These are phyloP conservation scores for Pichia heedii DNA, from an alignment of 805 yeast genomes.

Conservation along the genomic window DNA sequence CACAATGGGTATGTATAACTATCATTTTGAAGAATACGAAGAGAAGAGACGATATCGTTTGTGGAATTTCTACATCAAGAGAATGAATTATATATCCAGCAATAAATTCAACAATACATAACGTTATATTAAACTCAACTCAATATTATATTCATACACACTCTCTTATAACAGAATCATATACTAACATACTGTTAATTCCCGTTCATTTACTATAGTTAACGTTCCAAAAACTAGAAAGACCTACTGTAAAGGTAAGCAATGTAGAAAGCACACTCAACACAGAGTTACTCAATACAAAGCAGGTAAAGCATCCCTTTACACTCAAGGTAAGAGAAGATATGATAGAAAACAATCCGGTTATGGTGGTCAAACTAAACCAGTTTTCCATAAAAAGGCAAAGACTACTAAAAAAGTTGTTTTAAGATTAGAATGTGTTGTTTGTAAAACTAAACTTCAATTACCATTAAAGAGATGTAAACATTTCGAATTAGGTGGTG, in stretches of 20 bases:
- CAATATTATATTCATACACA: too few relatives aligned
- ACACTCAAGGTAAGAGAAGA: constrained; percentile 99
- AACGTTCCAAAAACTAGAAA: constrained; percentile 99
- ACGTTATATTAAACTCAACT: too few relatives aligned
- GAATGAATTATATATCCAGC: too few relatives aligned
- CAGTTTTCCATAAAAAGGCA: constrained; percentile 99
- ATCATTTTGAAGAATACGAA: background rate
- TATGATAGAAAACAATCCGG: constrained; percentile 99
- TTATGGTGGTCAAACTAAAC: constrained; percentile 99
- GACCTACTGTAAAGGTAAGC: constrained; percentile 99
- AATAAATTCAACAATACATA: too few relatives aligned
- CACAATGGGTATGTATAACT: constrained; percentile 1
- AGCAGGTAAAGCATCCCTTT: constrained; percentile 99
- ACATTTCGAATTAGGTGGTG: constrained; percentile 99
- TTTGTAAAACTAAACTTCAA: constrained; percentile 98
- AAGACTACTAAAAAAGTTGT: constrained; percentile 99
- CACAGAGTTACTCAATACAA: constrained; percentile 99
- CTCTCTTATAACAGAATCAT: background rate
- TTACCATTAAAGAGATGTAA: constrained; percentile 98
- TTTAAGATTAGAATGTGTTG: constrained; percentile 97
- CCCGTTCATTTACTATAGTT: constrained; percentile 41
- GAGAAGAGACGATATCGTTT: too few relatives aligned
- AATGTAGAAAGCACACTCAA: constrained; percentile 99
- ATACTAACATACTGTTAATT: constrained; percentile 9
- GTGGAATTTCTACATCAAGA: too few relatives aligned